These are phyloP conservation scores for Phytophthora hibernalis DNA, from an alignment of 352 stramenopile species.

Conservation along the genomic window DNA sequence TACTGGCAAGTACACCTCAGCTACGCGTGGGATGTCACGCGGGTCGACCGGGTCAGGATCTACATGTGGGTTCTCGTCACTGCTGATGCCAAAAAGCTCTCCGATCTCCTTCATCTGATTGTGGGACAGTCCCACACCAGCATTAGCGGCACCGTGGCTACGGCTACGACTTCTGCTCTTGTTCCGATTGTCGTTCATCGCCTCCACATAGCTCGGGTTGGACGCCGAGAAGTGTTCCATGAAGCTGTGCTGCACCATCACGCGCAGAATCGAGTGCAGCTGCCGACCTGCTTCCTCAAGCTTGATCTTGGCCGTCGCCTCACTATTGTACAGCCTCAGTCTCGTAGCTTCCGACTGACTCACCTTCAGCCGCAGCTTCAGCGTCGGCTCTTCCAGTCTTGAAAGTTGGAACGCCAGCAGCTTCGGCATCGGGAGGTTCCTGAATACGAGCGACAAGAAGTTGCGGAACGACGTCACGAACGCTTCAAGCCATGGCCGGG, in stretches of 20 bases:
- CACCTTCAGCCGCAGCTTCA: slow-evolving; percentile 73
- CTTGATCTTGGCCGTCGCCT: slow-evolving; percentile 64
- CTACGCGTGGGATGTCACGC: slow-evolving; percentile 39
- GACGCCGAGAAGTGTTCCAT: slow-evolving; percentile 61
- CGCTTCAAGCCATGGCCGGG: slow-evolving; percentile 71
- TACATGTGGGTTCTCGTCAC: slow-evolving; percentile 18
- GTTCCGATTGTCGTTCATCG: slow-evolving; percentile 16
- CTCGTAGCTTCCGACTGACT: slow-evolving; percentile 79
- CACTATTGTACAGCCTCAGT: slow-evolving; percentile 56
- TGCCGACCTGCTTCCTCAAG: slow-evolving; percentile 69
- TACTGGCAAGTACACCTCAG: slow-evolving; percentile 41
- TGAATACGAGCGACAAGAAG: slow-evolving; percentile 81
- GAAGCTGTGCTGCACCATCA: slow-evolving; percentile 77
- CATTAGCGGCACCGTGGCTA: slow-evolving; percentile 26
- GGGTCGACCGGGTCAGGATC: slow-evolving; percentile 26
- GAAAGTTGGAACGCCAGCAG: slow-evolving; percentile 79
- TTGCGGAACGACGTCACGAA: slow-evolving; percentile 83
- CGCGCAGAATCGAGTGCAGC: slow-evolving; percentile 62
- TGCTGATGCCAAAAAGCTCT: slow-evolving; percentile 59
- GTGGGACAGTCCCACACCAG: slow-evolving; percentile 39
- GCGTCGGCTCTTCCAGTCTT: slow-evolving; percentile 68
- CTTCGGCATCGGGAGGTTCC: slow-evolving; percentile 75
- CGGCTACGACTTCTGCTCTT: slow-evolving; percentile 37
- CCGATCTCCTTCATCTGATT: slow-evolving; percentile 61
- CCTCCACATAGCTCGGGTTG: slow-evolving; percentile 24